A percentile compares a stretch with the other conserved stretches of the same genome.
These are phyloP conservation scores for Rhynchospora tenuis DNA, from an alignment of 176 grass and related monocot genomes.

Conservation along the genomic window DNA sequence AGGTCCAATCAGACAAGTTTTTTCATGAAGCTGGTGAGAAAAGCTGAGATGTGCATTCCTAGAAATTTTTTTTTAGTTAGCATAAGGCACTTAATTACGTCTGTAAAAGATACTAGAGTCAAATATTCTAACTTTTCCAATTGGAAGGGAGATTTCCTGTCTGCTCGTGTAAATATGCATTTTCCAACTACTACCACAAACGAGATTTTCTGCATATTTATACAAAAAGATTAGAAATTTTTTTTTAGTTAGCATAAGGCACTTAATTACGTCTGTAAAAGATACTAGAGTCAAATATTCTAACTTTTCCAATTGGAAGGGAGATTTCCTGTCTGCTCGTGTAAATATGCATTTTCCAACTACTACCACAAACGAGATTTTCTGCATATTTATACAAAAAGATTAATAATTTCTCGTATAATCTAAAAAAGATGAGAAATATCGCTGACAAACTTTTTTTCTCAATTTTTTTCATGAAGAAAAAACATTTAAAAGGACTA, in stretches of 20 bases:
- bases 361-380: not conserved
- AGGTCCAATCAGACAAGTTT: not conserved
- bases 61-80: not conserved
- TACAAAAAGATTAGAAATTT: not conserved
- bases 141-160: not conserved
- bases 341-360: not conserved
- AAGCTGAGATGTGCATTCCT: not conserved
- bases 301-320: not conserved
- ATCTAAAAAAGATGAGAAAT: not conserved
- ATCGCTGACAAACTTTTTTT: not conserved
- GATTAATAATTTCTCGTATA: not conserved
- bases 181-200: not conserved
- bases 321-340: not conserved
- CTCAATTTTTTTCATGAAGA: not conserved
- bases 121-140: not conserved
- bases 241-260: not conserved
- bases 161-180: not conserved
- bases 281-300: not conserved
- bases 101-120: not conserved
- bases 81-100: not conserved
- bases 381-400: not conserved
- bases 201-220: not conserved
- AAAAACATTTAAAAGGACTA: not conserved
- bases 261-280: not conserved
- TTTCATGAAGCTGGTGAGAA: not conserved